Evolutionary conservation across 306 rosid genomes (phyloP), one percentile per base, ranked within the genome.

Genomic region (Nissolia schottii): DNA sequence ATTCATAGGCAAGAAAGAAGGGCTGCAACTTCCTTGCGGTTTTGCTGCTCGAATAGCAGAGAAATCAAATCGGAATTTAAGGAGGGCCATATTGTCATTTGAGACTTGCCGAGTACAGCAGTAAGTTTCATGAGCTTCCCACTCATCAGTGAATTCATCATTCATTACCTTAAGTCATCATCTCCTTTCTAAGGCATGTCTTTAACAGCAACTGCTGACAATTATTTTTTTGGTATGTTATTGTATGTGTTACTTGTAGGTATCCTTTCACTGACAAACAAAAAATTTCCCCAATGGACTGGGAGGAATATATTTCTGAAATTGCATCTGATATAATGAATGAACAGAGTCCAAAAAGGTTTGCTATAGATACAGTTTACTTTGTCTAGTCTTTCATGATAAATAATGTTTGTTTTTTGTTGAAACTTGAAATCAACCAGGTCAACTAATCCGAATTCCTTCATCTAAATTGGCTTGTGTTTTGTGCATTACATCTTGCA

Each of bases 331-430:
- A 91, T 81, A 86, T 94, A 83, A 86, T 94, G 98, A 91, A 89
- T 77, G 98, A 94, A 80, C 98, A 94, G 83, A 91, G 98, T 75
- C 98, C 97, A 2, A 87, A 91, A 83, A 94, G 98, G 98, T 93
- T 76, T 63, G 65, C 29, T 10, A 70, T 71, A 31, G 43, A 68
- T 41, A 51, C 60, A 16, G 37, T 23, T 27, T 34, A 18, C 50
- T 65, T 27, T 43, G 38, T 76, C 55, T 64, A 20, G 23, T n/a
- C n/a, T 58, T 73, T 74, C 13, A 63, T 48, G 13, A 24, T 71
- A 34, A 73, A 34, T 31, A 19, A 28, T 57, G 56, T 54, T 79
- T n/a, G n/a, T n/a, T n/a, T n/a, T 41, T 67, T 25, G 16, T 38
- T 31, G 50, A 57, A 37, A 18, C 22, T 57, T 40, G 64, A 55